A percentile compares a stretch with the other conserved stretches of the same genome.
Evolutionary conservation across 2,329 filamentous ascomycete species (phyloP).

Genomic region (Penicillium concentricum): DNA sequence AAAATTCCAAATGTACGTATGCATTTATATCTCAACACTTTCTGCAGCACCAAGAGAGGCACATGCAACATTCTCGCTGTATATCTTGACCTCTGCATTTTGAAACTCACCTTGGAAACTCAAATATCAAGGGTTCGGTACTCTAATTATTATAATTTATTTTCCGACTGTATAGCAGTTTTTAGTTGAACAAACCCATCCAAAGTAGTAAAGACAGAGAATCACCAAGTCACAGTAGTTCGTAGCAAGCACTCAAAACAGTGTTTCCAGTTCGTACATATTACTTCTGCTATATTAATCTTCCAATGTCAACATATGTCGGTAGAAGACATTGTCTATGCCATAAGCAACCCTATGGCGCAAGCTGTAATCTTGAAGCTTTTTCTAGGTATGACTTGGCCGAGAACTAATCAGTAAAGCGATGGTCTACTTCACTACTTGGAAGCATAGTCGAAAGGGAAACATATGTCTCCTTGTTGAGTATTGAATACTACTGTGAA

Average conservation of each 20-base stretch:
- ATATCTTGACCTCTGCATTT: background rate
- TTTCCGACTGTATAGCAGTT: too few species aligned
- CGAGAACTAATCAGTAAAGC: slow-evolving; percentile 6
- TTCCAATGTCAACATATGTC: background rate
- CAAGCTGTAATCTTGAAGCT: background rate
- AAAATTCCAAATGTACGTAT: background rate
- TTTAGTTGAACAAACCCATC: too few species aligned
- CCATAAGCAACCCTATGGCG: background rate
- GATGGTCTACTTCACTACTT: background rate
- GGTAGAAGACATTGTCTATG: background rate
- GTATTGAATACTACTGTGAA: background rate
- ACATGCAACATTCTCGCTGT: background rate
- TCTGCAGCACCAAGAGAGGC: background rate
- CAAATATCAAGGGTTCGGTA: too few species aligned
- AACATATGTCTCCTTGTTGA: too few species aligned
- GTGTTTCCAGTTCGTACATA: background rate
- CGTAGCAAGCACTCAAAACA: background rate
- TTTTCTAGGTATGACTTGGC: slow-evolving; percentile 1
- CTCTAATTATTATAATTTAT: too few species aligned
- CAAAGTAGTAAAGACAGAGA: background rate
- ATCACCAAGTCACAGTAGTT: background rate
- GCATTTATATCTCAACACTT: background rate
- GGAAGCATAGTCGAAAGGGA: background rate
- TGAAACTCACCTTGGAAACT: background rate
- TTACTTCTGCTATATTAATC: background rate